A percentile compares a stretch with the other conserved stretches of the same genome.
phyloP scores from a whole-genome alignment of 768 basidiomycete genomes.

The Agaricus blazei region DNA sequence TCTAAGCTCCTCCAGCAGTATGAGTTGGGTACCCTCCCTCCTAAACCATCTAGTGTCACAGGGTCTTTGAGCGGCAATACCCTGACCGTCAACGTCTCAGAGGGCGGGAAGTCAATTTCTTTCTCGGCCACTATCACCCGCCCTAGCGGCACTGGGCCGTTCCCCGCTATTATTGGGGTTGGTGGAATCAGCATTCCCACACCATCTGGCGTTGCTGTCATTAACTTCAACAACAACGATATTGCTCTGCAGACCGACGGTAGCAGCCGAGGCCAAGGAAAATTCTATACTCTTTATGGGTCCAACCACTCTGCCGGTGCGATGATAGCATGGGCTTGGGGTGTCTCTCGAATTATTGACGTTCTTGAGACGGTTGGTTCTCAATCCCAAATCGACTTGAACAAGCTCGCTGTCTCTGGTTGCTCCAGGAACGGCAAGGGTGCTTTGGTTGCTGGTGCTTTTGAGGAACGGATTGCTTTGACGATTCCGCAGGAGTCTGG shows the following conservation, averaged over 20 bases:
- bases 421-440: conserved; percentile 62
- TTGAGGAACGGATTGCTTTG: conserved; percentile 52
- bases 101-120: conserved; percentile 41
- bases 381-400: conserved; percentile 38
- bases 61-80: conserved; percentile 38
- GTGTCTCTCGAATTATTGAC: conserved; percentile 54
- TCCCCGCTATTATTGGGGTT: conserved; percentile 49
- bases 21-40: conserved; percentile 48
- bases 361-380: conserved; percentile 41
- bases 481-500: conserved; percentile 63
- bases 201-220: conserved; percentile 34
- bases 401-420: conserved; percentile 49
- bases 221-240: conserved; percentile 49
- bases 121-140: conserved; percentile 42
- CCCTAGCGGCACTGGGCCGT: conserved; percentile 39
- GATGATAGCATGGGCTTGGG: conserved; percentile 63
- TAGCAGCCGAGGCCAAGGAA: conserved; percentile 46
- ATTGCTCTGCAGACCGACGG: conserved; percentile 44
- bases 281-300: conserved; percentile 56
- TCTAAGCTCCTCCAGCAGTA: conserved; percentile 43
- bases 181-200: conserved; percentile 38
- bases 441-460: conserved; percentile 53
- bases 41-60: conserved; percentile 39
- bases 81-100: conserved; percentile 44
- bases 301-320: conserved; percentile 39